Conservation (phyloP, 306 rosid species). For the Malus fusca region DNA sequence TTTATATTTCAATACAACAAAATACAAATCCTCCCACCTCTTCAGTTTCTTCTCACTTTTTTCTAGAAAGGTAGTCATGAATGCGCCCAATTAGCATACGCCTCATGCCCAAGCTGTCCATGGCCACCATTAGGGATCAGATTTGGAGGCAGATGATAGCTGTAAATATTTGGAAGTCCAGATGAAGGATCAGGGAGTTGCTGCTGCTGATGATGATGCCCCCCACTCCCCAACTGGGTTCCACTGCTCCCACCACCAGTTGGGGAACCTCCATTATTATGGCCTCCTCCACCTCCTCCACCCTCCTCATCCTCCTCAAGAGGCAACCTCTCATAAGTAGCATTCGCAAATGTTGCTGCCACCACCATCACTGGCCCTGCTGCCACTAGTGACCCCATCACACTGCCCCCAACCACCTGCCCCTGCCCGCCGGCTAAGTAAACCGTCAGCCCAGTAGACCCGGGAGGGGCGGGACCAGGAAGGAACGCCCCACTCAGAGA, state of each 20-base stretch:
- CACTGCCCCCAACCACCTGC: constrained; percentile 86
- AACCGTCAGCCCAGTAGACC: constrained; percentile 76
- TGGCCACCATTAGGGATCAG: constrained; percentile 55
- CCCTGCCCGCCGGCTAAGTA: constrained; percentile 85
- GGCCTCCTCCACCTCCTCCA: constrained; percentile 19
- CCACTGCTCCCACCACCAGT: constrained; percentile 39
- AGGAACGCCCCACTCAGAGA: constrained; percentile 75
- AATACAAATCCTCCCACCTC: not conserved
- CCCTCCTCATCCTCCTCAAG: constrained; percentile 81
- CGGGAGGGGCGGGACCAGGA: constrained; percentile 90
- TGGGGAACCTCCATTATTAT: constrained; percentile 27
- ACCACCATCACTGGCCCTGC: constrained; percentile 90
- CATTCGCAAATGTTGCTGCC: constrained; percentile 92
- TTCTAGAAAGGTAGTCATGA: constrained; percentile 46
- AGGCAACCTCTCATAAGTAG: constrained; percentile 83
- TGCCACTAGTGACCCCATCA: constrained; percentile 79
- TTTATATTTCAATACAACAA: not conserved
- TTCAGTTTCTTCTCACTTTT: not conserved
- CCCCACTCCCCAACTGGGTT: constrained; percentile 27
- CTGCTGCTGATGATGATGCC: not conserved
- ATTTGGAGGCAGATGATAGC: constrained; percentile 44
- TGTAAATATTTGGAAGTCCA: constrained; percentile 38
- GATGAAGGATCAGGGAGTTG: constrained; percentile 59
- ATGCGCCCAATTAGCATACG: constrained; percentile 51
- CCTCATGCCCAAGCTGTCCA: constrained; percentile 60